Base-by-base conservation (phyloP, 306 rosid species). In the Adenanthera pavonina region DNA sequence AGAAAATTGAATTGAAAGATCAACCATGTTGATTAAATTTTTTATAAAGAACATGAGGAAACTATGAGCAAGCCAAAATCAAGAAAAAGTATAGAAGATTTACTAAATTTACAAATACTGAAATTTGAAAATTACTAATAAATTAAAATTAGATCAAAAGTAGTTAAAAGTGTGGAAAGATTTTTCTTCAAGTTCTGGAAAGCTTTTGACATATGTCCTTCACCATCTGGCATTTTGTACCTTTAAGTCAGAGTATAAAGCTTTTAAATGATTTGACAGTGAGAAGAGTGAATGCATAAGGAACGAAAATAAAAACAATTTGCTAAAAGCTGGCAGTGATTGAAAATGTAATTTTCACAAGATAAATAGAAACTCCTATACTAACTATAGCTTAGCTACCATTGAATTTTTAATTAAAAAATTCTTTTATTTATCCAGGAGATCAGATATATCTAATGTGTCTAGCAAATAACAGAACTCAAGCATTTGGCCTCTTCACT, bases 1-100 rank as follows among this genome's bases (percentile, higher is more conserved):
- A 84, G 61, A 77, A 65, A 54, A 74, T 48, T 72, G 20, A 81
- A 74, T 81, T 78, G 71, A 78, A 74, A 49, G 52, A 62, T 48
- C 36, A 65, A 60, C 19, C 13, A 33, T 43, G 75, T 57, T 33
- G 19, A 43, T 11, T 10, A 76, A 19, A 46, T 5, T 54, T 40
- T 75, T 13, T 11, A 72, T 71, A 35, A 38, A 40, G 57, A 82
- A 66, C 70, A 62, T 61, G 78, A 73, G 81, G 78, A 44, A 79
- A 74, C 51, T 68, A 64, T 16, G 34, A 49, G 60, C 62, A 83
- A 71, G 80, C 34, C 59, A 35, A 77, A 62, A 40, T 49, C 36
- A 11, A n/a, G 40, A 17, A 36, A 52, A 41, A 35, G 46, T 20
- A 72, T 30, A 80, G 48, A 62, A 56, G 48, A 35, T 73, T 16